A percentile compares a stretch with the other conserved stretches of the same genome.
These are phyloP conservation scores for Sugiyamaella novakii DNA, from an alignment of 1,139 yeast genomes.

Conservation along the genomic window DNA sequence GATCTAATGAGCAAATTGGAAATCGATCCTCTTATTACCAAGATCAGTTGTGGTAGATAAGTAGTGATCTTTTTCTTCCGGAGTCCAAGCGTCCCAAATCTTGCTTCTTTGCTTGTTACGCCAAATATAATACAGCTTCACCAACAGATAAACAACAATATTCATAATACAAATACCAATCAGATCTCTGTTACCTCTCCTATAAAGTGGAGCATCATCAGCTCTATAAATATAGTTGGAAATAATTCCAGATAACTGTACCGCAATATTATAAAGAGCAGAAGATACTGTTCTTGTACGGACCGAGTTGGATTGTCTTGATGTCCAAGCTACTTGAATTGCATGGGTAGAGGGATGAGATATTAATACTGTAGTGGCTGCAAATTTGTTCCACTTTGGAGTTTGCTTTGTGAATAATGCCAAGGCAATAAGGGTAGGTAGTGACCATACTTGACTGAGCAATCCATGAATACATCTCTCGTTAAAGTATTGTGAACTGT, in stretches of 20 bases:
- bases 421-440: conserved; percentile 50
- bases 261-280: conserved; percentile 63
- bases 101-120: conserved; percentile 51
- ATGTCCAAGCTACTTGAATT: conserved; percentile 61
- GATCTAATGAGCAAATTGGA: conserved; percentile 48
- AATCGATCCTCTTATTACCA: conserved; percentile 62
- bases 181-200: conserved; percentile 54
- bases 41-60: conserved; percentile 48
- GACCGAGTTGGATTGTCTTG: conserved; percentile 62
- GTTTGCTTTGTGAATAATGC: conserved; percentile 53
- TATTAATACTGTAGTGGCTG: conserved; percentile 47
- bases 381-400: conserved; percentile 46
- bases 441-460: conserved; percentile 44
- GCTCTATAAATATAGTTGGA: conserved; percentile 57
- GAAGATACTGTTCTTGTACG: conserved; percentile 61
- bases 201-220: conserved; percentile 61
- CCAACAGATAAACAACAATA: conserved; percentile 28
- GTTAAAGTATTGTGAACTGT: conserved; percentile 48
- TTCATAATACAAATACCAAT: conserved; percentile 45
- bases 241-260: conserved; percentile 57
- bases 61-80: conserved; percentile 53
- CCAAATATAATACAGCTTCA: conserved; percentile 47
- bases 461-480: conserved; percentile 42
- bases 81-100: conserved; percentile 52
- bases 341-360: conserved; percentile 54